Conservation (phyloP, 495 filamentous ascomycete genomes). For the Pyrenopolyporus hunteri region DNA sequence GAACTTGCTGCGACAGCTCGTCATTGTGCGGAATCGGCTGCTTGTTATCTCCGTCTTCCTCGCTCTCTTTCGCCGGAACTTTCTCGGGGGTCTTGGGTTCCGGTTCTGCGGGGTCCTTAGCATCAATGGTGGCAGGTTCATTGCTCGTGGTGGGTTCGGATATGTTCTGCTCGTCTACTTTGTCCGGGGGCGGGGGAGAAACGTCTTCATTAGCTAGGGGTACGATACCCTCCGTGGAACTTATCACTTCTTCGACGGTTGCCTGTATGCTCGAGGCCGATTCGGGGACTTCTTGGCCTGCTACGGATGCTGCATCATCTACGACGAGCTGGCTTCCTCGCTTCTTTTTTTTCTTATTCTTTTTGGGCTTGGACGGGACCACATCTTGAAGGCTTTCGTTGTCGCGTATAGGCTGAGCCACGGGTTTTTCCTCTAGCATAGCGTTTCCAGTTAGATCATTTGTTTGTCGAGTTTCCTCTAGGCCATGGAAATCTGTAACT, state of each 20-base stretch:
- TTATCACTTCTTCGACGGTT: conserved; percentile 7
- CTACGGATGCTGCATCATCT: conserved; percentile 4
- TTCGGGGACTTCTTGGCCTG: conserved; percentile 7
- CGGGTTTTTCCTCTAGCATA: conserved; percentile 8
- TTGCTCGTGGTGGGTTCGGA: neutral
- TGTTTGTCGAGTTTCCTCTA: conserved; percentile 8
- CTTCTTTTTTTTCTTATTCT: conserved; percentile 44
- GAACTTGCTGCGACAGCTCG: conserved; percentile 1
- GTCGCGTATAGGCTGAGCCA: conserved; percentile 14
- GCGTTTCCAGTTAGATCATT: conserved; percentile 3
- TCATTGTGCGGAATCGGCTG: neutral
- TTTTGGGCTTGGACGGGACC: conserved; percentile 37
- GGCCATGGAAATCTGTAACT: neutral
- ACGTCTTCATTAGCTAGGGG: conserved; percentile 6
- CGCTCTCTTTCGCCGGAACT: conserved; percentile 1
- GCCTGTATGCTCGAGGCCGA: neutral
- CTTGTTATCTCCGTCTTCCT: conserved; percentile 11
- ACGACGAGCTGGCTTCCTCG: conserved; percentile 18
- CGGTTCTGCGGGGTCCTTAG: conserved; percentile 4
- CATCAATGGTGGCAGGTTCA: conserved; percentile 1
- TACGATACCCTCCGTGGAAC: neutral
- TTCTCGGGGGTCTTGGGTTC: conserved; percentile 6
- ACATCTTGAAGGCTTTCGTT: conserved; percentile 8
- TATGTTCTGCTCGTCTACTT: conserved; percentile 17
- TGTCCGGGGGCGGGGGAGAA: neutral